Evolutionary conservation across 108 stramenopile species (phyloP).

Genomic region (Fistulifera solaris): DNA sequence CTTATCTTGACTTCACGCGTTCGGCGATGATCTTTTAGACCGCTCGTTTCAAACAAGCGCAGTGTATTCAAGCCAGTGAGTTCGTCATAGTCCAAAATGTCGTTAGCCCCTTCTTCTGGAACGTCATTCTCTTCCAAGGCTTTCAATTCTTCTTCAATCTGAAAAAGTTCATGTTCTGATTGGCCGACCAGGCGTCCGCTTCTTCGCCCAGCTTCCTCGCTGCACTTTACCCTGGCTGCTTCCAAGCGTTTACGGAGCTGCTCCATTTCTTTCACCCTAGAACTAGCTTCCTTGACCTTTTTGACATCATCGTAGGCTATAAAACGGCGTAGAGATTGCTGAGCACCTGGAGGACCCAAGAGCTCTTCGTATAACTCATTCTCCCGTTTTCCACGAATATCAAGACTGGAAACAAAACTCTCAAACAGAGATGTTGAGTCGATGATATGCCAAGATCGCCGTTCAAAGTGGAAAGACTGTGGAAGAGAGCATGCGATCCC

Average conservation of each 20-base stretch:
- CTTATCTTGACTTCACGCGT: conserved; percentile 4
- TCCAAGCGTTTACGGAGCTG: conserved; percentile 47
- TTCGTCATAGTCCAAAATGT: conserved; percentile 33
- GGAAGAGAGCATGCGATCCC: conserved; percentile 28
- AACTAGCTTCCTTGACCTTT: conserved; percentile 27
- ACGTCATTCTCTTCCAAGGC: conserved; percentile 1
- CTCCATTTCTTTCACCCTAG: conserved; percentile 36
- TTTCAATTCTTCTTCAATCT: conserved; percentile 24
- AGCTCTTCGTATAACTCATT: conserved; percentile 37
- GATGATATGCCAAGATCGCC: conserved; percentile 62
- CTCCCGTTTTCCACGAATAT: conserved; percentile 70
- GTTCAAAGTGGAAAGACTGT: conserved; percentile 23
- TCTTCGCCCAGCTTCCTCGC: conserved; percentile 42
- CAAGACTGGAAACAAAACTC: conserved; percentile 45
- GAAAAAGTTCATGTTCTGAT: conserved; percentile 40
- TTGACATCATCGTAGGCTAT: conserved; percentile 57
- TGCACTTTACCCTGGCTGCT: conserved; percentile 45
- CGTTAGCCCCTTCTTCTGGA: background rate
- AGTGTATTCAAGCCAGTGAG: conserved; percentile 54
- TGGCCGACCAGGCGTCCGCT: conserved; percentile 58
- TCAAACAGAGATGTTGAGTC: conserved; percentile 63
- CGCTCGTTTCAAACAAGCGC: conserved; percentile 2
- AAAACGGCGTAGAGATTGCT: conserved; percentile 29
- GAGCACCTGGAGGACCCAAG: conserved; percentile 21
- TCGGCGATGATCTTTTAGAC: conserved; percentile 3